Conservation (phyloP, 2,329 filamentous ascomycete genomes). For the Pseudogymnoascus sp. region DNA sequence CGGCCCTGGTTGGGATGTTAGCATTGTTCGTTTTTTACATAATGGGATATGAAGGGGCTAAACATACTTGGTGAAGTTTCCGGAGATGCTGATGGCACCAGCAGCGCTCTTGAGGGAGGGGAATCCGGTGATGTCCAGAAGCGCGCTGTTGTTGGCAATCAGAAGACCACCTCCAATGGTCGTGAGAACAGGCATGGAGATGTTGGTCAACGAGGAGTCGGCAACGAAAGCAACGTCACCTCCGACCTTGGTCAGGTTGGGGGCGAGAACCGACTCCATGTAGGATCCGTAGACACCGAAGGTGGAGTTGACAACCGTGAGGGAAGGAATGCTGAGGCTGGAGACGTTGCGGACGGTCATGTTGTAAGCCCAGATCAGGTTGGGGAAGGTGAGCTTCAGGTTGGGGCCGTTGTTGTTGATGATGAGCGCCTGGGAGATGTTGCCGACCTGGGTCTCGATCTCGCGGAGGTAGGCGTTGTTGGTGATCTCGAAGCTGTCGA, state of each 20-base stretch:
- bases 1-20: conserved; percentile 47
- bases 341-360: conserved; percentile 77
- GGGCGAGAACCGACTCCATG: conserved; percentile 50
- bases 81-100: conserved; percentile 77
- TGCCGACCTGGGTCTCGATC: conserved; percentile 70
- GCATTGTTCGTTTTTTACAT: conserved; percentile 11
- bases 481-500: conserved; percentile 69
- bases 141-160: conserved; percentile 81
- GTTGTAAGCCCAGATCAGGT: conserved; percentile 70
- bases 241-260: conserved; percentile 62
- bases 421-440: conserved; percentile 60
- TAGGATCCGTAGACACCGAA: conserved; percentile 76
- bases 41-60: neutral
- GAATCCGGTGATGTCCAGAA: conserved; percentile 59
- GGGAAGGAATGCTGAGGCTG: conserved; percentile 61
- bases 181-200: conserved; percentile 62
- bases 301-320: conserved; percentile 66
- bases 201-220: conserved; percentile 58
- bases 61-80: conserved; percentile 74
- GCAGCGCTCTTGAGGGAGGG: conserved; percentile 57
- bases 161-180: conserved; percentile 70
- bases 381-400: conserved; percentile 64
- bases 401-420: conserved; percentile 73
- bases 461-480: conserved; percentile 77
- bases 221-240: conserved; percentile 54